Base-by-base conservation (phyloP, 2,329 filamentous ascomycete genomes). In the Xylariales sp. region DNA sequence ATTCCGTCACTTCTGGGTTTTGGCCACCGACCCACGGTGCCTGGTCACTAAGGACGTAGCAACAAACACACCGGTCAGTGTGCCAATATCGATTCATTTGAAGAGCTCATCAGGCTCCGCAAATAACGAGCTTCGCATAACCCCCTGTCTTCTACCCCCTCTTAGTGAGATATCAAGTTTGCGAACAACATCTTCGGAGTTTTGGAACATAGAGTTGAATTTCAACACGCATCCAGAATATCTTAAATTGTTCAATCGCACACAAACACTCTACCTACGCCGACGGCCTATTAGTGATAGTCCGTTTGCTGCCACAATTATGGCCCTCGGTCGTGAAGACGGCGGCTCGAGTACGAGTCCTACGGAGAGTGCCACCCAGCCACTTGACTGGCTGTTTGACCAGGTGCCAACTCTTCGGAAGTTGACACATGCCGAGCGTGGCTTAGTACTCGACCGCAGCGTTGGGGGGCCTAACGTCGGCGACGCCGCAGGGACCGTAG, bases 1-100 rank as follows among this genome's bases (percentile, higher is more conserved):
- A 3, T 96, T 99, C 82, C 90, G 97, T 5, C 95, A 99, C 80
- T 92, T 99, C 76, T 99, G 96, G 96, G 95, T 97, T 10, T 85
- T 99, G 3, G 96, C 96, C 1, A 91, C 93, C 0, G 96, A 99
- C 75, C 89, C 93, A 9, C 89, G 97, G 59, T 98, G 95, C 77
- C 86, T 99, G 0, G 89, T 99, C 0, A 88, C 93, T 18, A 92
- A 95, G 69, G 96, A 99, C 73, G 87, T 96, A 3, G 90, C 96
- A 67, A 97, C 93, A 0, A 89, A 91, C 48, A 89, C 93, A 50
- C 92, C 94, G 0, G 88, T 97, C 56, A 87, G 89, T 7, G 86
- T 94, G 1, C 89, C 92, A 0, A 84, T 97, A 53, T 85, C 85
- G 4, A 85, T 97, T 63, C 85, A 83, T 9, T 84, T 93, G 68